Percentiles rank a stretch among this genome's conserved stretches.
These are phyloP conservation scores for Globisporangium iwayamae DNA, from an alignment of 352 stramenopile species.

Conservation along the genomic window DNA sequence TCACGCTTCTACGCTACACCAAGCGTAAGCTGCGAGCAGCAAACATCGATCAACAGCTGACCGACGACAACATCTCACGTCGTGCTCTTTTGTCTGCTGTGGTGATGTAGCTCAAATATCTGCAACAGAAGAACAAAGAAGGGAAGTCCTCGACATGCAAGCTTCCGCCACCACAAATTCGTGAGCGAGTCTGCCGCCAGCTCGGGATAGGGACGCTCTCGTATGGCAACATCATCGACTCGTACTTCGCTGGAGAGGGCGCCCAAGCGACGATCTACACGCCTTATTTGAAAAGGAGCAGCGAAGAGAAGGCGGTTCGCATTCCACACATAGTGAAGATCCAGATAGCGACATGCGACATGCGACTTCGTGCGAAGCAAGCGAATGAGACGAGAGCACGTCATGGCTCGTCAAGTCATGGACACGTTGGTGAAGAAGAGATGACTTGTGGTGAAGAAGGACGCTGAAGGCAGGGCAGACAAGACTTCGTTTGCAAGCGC, in stretches of 20 bases:
- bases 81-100: conserved; percentile 4
- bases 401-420: conserved; percentile 1
- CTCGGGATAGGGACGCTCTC: conserved; percentile 4
- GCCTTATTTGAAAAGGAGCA: neutral
- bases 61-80: conserved; percentile 1
- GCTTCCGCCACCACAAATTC: conserved; percentile 1
- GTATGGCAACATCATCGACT: neutral
- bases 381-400: neutral
- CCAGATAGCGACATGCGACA: neutral
- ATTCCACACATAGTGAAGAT: neutral
- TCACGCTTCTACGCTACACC: conserved; percentile 1
- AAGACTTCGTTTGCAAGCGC: conserved; percentile 3
- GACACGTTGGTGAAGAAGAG: neutral
- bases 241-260: conserved; percentile 2
- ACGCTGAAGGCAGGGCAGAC: neutral
- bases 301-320: neutral
- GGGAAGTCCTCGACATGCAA: conserved; percentile 3
- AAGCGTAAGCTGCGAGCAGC: conserved; percentile 3
- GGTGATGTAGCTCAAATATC: neutral
- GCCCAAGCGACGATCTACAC: conserved; percentile 1
- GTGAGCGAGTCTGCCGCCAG: conserved; percentile 3
- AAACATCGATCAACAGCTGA: conserved; percentile 3
- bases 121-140: conserved; percentile 7
- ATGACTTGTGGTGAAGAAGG: neutral
- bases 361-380: conserved; percentile 1